Evolutionary conservation across 2,329 filamentous ascomycete species (phyloP).

Genomic region (Penicillium sp.): DNA sequence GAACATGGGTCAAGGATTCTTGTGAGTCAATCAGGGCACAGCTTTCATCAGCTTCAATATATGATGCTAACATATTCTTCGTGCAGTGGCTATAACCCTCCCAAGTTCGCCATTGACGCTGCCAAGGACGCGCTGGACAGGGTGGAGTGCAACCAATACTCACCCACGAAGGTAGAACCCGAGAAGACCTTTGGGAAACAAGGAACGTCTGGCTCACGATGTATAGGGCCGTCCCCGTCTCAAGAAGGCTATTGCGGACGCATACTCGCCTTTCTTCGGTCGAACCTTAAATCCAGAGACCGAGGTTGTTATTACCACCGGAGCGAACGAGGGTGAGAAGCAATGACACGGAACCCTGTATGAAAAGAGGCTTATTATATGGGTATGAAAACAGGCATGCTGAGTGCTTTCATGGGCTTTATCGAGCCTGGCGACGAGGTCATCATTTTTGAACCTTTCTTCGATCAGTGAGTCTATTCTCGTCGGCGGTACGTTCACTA

Average conservation of each 20-base stretch:
- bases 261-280: slow-evolving; percentile 88
- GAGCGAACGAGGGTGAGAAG: slow-evolving; percentile 48
- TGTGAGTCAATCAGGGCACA: slow-evolving; percentile 38
- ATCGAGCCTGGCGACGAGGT: slow-evolving; percentile 93
- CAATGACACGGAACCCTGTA: not conserved
- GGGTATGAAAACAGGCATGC: slow-evolving; percentile 62
- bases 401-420: slow-evolving; percentile 97
- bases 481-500: not conserved
- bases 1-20: slow-evolving; percentile 67
- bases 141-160: slow-evolving; percentile 98
- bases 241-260: slow-evolving; percentile 87
- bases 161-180: slow-evolving; percentile 69
- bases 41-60: not conserved
- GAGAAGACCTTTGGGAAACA: not conserved
- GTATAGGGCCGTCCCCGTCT: slow-evolving; percentile 74
- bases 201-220: slow-evolving; percentile 6
- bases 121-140: slow-evolving; percentile 84
- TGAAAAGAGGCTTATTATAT: not conserved
- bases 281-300: slow-evolving; percentile 79
- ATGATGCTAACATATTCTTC: not conserved
- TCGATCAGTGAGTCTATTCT: slow-evolving; percentile 69
- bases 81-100: slow-evolving; percentile 79
- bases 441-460: slow-evolving; percentile 97
- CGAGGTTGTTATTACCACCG: slow-evolving; percentile 90
- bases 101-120: slow-evolving; percentile 83